Evolutionary conservation across 352 stramenopile species (phyloP).

Genomic region (Globisporangium acanthophoron): DNA sequence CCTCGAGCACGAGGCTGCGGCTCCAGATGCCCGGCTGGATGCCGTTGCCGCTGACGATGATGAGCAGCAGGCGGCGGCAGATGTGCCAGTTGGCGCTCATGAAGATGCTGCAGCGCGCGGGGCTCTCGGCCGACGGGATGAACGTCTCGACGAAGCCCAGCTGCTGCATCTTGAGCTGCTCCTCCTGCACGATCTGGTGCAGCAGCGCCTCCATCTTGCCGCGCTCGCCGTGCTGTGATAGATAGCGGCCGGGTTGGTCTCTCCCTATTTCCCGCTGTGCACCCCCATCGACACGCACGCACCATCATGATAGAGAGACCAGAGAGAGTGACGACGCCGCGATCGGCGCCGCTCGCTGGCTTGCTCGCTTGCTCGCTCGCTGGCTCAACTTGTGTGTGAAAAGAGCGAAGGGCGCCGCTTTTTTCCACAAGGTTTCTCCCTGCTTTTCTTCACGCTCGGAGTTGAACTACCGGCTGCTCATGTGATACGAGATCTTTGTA

Average conservation of each 20-base stretch:
- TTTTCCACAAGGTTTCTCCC: too few relatives aligned
- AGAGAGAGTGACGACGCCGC: neutral
- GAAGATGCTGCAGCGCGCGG: constrained; percentile 73
- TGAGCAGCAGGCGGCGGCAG: constrained; percentile 59
- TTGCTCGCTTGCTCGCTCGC: neutral
- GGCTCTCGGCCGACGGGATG: constrained; percentile 62
- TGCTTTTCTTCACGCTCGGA: too few relatives aligned
- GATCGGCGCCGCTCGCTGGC: neutral
- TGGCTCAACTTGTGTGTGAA: too few relatives aligned
- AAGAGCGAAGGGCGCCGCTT: too few relatives aligned
- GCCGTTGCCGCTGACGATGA: constrained; percentile 79
- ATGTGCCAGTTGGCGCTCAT: constrained; percentile 84
- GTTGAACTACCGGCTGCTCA: too few relatives aligned
- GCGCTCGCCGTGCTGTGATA: constrained; percentile 25
- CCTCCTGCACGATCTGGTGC: constrained; percentile 80
- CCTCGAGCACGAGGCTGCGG: constrained; percentile 73
- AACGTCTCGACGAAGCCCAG: constrained; percentile 79
- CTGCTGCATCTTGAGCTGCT: constrained; percentile 83
- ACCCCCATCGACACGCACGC: neutral
- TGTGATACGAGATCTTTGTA: too few relatives aligned
- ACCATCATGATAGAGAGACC: neutral
- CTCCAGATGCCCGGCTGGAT: constrained; percentile 87
- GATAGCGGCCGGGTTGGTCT: neutral
- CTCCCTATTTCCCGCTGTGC: neutral
- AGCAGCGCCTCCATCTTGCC: constrained; percentile 76